Base-by-base conservation (phyloP, 768 basidiomycete genomes). In the Hemileccinum impolitum region DNA sequence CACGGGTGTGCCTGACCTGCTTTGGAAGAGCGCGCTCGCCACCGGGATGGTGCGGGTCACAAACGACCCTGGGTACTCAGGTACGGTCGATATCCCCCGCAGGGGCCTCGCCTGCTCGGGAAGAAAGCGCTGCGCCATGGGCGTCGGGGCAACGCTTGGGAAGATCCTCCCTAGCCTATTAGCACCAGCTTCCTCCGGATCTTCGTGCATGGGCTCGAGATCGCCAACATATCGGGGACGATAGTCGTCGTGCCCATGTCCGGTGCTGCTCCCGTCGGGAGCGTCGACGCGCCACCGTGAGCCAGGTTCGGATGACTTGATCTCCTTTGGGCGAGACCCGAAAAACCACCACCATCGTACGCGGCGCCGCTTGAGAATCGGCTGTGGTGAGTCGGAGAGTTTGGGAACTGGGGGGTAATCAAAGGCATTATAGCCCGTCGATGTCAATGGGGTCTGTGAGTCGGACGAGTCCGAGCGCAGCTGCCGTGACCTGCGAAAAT, bases 311-410 rank as follows among this genome's bases (percentile, higher is more conserved):
- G 47, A 34, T 15, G 65, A 46, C 36, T 49, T 61, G 53, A 67
- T 28, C 48, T 69, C 53, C 15, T 36, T 47, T 3, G 67, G 65
- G 11, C 65, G 58, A 10, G 61, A 51, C 5, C 62, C 55, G 8
- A 68, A 47, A 21, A 59, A 0, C 45, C 56, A 38, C 60, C 63
- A 65, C 61, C 65, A 63, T 14, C 65, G 62, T 5, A 57, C 21
- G 7, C 37, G 0, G 5, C 15, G 52, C 15, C 32, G 53, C 18
- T 36, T 51, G 9, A 48, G 10, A 4, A 34, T 39, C 1, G 55
- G 41, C 3, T 45, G 51, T 2, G 49, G 55, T 4, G 60, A 43
- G 1, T 43, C 47, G 5, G 36, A 21, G 23, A 17, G 15, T 3
- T 13, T 14, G 2, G 15, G 39, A 4, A 12, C 41, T 6, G 50